Conservation (phyloP, 805 yeast species). For the Candida maris region DNA sequence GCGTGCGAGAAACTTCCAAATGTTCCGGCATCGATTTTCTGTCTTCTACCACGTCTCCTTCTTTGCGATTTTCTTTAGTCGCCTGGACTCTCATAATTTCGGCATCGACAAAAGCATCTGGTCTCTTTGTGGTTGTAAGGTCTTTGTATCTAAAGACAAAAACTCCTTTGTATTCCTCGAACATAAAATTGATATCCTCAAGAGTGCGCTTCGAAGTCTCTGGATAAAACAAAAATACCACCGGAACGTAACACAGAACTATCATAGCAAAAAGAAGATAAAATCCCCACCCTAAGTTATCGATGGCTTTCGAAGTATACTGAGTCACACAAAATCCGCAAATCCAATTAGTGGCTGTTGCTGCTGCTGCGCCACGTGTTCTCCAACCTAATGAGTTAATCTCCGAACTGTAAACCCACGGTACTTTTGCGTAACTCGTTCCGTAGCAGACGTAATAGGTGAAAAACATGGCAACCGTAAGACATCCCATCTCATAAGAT, state of each 20-base stretch:
- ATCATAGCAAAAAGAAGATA: conserved; percentile 43
- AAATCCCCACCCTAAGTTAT: conserved; percentile 36
- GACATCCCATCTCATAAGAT: conserved; percentile 5
- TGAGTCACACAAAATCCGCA: conserved; percentile 54
- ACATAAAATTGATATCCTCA: conserved; percentile 33
- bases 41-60: background rate
- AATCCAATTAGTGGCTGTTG: conserved; percentile 55
- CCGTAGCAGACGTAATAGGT: conserved; percentile 29
- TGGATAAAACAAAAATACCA: conserved; percentile 38
- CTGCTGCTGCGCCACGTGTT: conserved; percentile 47
- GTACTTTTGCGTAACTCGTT: conserved; percentile 16
- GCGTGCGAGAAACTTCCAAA: background rate
- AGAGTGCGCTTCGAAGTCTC: conserved; percentile 43
- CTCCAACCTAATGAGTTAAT: conserved; percentile 46
- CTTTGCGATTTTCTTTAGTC: background rate
- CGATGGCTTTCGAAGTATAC: conserved; percentile 42
- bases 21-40: background rate
- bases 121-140: conserved; percentile 1
- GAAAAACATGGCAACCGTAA: conserved; percentile 5
- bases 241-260: conserved; percentile 37
- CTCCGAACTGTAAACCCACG: conserved; percentile 58
- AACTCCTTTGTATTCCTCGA: conserved; percentile 2
- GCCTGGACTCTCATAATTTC: background rate
- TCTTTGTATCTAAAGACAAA: conserved; percentile 1
- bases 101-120: background rate